A percentile compares a stretch with the other conserved stretches of the same genome.
These are phyloP conservation scores for Stephanocyclus meneghinianus DNA, from an alignment of 352 stramenopile genomes.

Conservation along the genomic window DNA sequence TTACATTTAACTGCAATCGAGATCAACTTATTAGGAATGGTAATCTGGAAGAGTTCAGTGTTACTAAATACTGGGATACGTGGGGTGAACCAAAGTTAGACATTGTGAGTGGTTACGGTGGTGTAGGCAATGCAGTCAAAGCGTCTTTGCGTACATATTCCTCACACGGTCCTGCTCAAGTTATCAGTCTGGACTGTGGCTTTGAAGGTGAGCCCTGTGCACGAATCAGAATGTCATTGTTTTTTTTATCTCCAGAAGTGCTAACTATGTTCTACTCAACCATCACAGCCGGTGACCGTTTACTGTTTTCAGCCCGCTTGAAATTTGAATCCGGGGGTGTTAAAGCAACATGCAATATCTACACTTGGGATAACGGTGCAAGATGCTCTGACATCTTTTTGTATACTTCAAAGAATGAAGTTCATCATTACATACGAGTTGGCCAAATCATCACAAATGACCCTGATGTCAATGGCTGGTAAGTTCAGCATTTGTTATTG, in stretches of 20 bases:
- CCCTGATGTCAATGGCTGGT: constrained; percentile 50
- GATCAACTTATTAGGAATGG: constrained; percentile 48
- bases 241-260: background rate
- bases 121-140: constrained; percentile 33
- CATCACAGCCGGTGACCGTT: constrained; percentile 37
- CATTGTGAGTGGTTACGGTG: constrained; percentile 30
- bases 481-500: constrained; percentile 13
- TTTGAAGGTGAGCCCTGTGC: constrained; percentile 6
- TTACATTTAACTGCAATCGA: constrained; percentile 29
- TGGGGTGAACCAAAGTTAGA: constrained; percentile 27
- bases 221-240: no score
- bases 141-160: constrained; percentile 20
- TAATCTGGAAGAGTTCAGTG: constrained; percentile 31
- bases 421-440: constrained; percentile 34
- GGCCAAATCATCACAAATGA: constrained; percentile 32
- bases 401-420: constrained; percentile 28
- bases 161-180: constrained; percentile 37
- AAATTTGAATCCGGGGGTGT: constrained; percentile 31
- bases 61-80: constrained; percentile 47
- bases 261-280: background rate
- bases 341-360: constrained; percentile 30
- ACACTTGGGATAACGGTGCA: constrained; percentile 23
- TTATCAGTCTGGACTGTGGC: constrained; percentile 8
- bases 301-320: constrained; percentile 48
- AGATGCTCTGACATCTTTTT: constrained; percentile 53